phyloP scores from a whole-genome alignment of 2,329 filamentous ascomycete genomes.

The Pseudocercospora fijiensis region DNA sequence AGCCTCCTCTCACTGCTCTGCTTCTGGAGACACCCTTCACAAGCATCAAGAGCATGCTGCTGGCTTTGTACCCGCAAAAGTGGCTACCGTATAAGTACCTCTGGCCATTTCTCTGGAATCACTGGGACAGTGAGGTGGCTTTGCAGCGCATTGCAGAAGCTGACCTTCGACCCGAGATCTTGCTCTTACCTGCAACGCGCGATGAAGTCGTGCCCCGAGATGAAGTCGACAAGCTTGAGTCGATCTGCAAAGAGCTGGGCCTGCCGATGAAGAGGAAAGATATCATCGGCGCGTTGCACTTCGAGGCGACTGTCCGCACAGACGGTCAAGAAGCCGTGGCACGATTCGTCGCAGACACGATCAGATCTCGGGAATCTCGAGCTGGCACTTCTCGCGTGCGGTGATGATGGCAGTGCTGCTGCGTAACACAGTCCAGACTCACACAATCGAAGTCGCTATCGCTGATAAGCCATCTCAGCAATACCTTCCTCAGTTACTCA shows the following conservation, averaged over 20 bases:
- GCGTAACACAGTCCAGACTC: not conserved
- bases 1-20: conserved; percentile 46
- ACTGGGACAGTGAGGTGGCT: conserved; percentile 51
- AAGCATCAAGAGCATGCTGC: conserved; percentile 68
- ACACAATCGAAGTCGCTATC: not conserved
- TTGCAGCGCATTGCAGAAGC: conserved; percentile 42
- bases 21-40: conserved; percentile 76
- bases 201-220: conserved; percentile 60
- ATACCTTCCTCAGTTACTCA: no score
- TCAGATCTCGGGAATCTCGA: not conserved
- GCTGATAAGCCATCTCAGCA: not conserved
- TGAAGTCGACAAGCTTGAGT: conserved; percentile 56
- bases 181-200: conserved; percentile 57
- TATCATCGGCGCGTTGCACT: conserved; percentile 52
- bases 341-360: conserved; percentile 16
- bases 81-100: conserved; percentile 78
- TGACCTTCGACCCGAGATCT: conserved; percentile 36
- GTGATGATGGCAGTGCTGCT: not conserved
- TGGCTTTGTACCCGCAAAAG: conserved; percentile 71
- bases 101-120: conserved; percentile 68
- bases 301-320: conserved; percentile 46
- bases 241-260: conserved; percentile 38
- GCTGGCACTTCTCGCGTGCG: not conserved
- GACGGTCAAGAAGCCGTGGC: conserved; percentile 45
- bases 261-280: conserved; percentile 42